phyloP scores from a whole-genome alignment of 805 yeast genomes.

The Barnettozyma californica region DNA sequence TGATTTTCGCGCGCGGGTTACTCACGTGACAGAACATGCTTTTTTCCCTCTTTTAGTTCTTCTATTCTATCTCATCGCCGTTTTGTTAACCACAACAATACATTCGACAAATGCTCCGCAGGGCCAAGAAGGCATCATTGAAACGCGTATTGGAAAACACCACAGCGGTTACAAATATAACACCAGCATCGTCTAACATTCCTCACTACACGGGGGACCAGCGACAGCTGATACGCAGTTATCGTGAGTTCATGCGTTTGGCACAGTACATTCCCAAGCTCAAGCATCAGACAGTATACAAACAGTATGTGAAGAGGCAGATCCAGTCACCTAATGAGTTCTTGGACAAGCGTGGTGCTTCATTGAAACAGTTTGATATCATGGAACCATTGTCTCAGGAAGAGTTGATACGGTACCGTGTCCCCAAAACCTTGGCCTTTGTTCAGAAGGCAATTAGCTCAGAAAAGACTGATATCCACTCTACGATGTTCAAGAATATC shows the following conservation, averaged over 20 bases:
- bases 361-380: not conserved
- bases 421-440: constrained; percentile 5
- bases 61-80: too few species aligned
- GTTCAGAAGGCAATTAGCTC: not conserved
- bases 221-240: not conserved
- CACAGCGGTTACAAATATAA: not conserved
- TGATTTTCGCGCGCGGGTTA: too few species aligned
- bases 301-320: constrained; percentile 1
- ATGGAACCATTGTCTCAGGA: not conserved
- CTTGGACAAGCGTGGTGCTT: not conserved
- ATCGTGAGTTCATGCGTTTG: constrained; percentile 6
- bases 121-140: not conserved
- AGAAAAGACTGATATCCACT: constrained; percentile 2
- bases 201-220: not conserved
- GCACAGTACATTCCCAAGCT: constrained; percentile 6
- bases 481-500: constrained; percentile 6
- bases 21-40: too few species aligned
- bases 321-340: not conserved
- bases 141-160: not conserved
- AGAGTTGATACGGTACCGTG: not conserved
- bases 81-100: not conserved
- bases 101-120: not conserved
- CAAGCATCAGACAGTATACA: constrained; percentile 3
- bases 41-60: too few species aligned
- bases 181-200: not conserved